Base-by-base conservation (phyloP, 345 rosid species). In the Rhodomyrtus tomentosa region DNA sequence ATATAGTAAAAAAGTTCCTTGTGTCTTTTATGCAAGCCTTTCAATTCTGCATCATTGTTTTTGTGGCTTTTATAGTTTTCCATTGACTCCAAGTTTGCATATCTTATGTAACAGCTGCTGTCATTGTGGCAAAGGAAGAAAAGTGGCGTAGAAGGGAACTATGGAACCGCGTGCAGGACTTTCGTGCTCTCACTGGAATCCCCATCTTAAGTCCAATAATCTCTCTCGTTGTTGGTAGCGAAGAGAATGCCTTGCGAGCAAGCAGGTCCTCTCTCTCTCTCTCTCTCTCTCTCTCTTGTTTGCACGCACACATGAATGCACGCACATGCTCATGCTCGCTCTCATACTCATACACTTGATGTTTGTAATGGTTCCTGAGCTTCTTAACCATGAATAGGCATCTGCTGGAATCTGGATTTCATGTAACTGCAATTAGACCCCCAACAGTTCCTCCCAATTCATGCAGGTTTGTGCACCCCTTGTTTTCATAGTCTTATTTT, bases 381-480 rank as follows among this genome's bases (percentile, higher is more conserved):
- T 55, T 85, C 12, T 50, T 53, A 24, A 72, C 82, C 24, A 21
- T 42, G 50, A 87, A 83, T 88, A 94, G 98, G 93, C 91, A 93
- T 84, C 84, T 95, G 89, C 56, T 97, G 83, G 87, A 88, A 85
- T 94, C 94, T 80, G 98, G 99, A n/a, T 94, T 97, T 84, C 98
- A 95, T 82, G 98, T 95, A 58, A 92, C 95, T 87, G 98, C 99
- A 74, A 95, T 95, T 85, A 88, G 98, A 89, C 99, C 99, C 49
- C 99, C 99, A 83, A 95, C 98, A 36, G 99, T 97, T 83, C 98
- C 99, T 86, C 91, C 96, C 55, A 97, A 97, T 86, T 95, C 96
- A 82, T 97, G 98, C 98, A 93, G 98, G 98, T 96, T 32, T 29
- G 14, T 76, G 51, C 45, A 54, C 48, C 45, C n/a, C 10, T 73